A percentile compares a stretch with the other conserved stretches of the same genome.
These are phyloP conservation scores for Entomortierella chlamydospora DNA, from an alignment of 192 early-diverging fungal species.

Conservation along the genomic window DNA sequence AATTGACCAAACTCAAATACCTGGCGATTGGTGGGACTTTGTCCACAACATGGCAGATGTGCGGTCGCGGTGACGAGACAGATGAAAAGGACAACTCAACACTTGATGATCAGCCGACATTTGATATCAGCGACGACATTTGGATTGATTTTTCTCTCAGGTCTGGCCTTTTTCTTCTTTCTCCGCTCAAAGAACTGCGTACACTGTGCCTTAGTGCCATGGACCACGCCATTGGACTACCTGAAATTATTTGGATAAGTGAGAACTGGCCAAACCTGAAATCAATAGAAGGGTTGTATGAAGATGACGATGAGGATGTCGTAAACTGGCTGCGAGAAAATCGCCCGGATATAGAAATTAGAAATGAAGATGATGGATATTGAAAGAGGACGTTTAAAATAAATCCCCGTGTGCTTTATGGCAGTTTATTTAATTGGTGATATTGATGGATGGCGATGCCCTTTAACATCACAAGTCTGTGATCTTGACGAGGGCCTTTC, in stretches of 20 bases:
- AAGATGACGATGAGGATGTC: slow-evolving; percentile 14
- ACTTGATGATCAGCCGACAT: not conserved
- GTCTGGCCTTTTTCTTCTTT: slow-evolving; percentile 12
- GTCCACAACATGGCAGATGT: not conserved
- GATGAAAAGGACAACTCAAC: not conserved
- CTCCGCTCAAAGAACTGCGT: slow-evolving; percentile 16
- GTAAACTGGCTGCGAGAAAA: slow-evolving; percentile 16
- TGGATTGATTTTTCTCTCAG: slow-evolving; percentile 37
- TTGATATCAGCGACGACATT: not conserved
- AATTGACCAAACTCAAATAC: slow-evolving; percentile 21
- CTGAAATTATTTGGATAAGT: slow-evolving; percentile 33
- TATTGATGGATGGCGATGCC: too few relatives aligned
- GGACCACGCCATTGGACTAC: slow-evolving; percentile 4
- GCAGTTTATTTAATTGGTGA: too few relatives aligned
- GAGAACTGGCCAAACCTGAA: slow-evolving; percentile 24
- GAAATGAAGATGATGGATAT: not conserved
- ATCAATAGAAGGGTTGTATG: slow-evolving; percentile 18
- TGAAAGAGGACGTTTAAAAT: not conserved
- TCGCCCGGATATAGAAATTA: slow-evolving; percentile 17
- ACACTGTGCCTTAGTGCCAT: slow-evolving; percentile 1
- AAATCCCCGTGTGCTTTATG: too few relatives aligned
- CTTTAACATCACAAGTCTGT: too few relatives aligned
- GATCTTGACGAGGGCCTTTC: slow-evolving; percentile 24
- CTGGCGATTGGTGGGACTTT: slow-evolving; percentile 9
- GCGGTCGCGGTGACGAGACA: not conserved